Conservation (phyloP, 2,329 filamentous ascomycete species). For the Aspergillus spinulosporus region DNA sequence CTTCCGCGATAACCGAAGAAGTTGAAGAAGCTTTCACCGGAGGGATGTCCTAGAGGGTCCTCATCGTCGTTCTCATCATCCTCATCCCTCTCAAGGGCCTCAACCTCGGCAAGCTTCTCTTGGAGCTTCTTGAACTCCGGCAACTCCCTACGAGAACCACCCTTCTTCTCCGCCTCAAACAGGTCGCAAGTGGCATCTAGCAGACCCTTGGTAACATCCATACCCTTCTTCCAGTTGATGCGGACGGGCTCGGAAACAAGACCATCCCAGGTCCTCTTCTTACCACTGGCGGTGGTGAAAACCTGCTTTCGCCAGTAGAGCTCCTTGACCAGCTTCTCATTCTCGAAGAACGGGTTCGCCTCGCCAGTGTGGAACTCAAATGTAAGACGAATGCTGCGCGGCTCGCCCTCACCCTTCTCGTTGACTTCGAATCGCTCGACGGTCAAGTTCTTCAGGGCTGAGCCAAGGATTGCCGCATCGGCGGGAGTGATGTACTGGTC, state of each 20-base stretch:
- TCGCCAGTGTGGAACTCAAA: slow-evolving; percentile 66
- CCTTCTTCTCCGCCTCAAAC: slow-evolving; percentile 62
- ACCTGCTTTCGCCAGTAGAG: slow-evolving; percentile 75
- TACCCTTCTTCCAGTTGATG: slow-evolving; percentile 83
- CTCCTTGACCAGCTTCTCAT: slow-evolving; percentile 80
- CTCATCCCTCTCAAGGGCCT: slow-evolving; percentile 36
- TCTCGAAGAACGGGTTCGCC: slow-evolving; percentile 78
- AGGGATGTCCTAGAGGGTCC: slow-evolving; percentile 51
- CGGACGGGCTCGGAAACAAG: slow-evolving; percentile 85
- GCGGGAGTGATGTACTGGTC: slow-evolving; percentile 83
- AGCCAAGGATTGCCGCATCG: slow-evolving; percentile 69
- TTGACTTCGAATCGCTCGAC: slow-evolving; percentile 78
- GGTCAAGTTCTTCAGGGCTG: slow-evolving; percentile 65
- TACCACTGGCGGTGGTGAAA: slow-evolving; percentile 44
- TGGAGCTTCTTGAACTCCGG: slow-evolving; percentile 56
- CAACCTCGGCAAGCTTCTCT: slow-evolving; percentile 48
- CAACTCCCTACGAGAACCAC: slow-evolving; percentile 51
- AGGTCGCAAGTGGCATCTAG: slow-evolving; percentile 71
- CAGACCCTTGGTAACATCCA: slow-evolving; percentile 80
- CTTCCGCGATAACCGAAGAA: slow-evolving; percentile 80
- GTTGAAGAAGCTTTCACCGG: slow-evolving; percentile 78
- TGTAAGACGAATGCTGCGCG: slow-evolving; percentile 73
- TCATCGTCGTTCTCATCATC: slow-evolving; percentile 35
- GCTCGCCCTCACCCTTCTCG: slow-evolving; percentile 64
- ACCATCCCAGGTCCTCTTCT: slow-evolving; percentile 65